phyloP scores from a whole-genome alignment of 2,329 filamentous ascomycete species.

The Chaetothyriales sp. region DNA sequence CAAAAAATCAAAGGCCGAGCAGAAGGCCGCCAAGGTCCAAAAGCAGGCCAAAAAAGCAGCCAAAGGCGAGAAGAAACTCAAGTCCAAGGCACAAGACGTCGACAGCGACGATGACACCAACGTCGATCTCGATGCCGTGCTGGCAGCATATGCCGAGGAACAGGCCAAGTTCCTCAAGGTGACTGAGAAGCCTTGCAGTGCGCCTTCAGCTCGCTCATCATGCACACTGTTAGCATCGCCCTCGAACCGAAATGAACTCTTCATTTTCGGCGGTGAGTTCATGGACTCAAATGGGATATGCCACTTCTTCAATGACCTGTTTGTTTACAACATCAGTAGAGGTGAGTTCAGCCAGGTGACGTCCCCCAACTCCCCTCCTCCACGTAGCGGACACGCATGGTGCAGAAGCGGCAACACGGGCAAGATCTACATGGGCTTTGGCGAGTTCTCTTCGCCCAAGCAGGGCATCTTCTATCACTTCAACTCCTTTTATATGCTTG shows the following conservation, averaged over 20 bases:
- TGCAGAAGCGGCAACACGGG: constrained; percentile 74
- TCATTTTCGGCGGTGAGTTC: constrained; percentile 89
- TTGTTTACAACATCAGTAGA: constrained; percentile 58
- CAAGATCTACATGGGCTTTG: constrained; percentile 82
- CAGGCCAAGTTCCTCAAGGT: constrained; percentile 92
- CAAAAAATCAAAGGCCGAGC: constrained; percentile 43
- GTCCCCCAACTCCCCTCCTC: constrained; percentile 78
- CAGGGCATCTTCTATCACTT: constrained; percentile 99
- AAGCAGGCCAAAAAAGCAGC: constrained; percentile 76
- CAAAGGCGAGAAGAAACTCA: constrained; percentile 63
- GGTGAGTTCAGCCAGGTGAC: constrained; percentile 87
- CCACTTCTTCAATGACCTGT: constrained; percentile 50
- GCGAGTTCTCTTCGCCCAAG: constrained; percentile 87
- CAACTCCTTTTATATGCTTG: constrained; percentile 92
- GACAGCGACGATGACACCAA: constrained; percentile 84
- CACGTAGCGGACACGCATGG: constrained; percentile 87
- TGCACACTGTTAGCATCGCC: constrained; percentile 74
- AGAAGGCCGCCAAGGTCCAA: constrained; percentile 38
- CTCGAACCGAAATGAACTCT: constrained; percentile 69
- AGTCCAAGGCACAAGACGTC: constrained; percentile 43
- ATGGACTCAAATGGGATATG: constrained; percentile 65
- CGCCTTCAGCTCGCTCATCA: constrained; percentile 65
- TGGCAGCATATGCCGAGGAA: constrained; percentile 81
- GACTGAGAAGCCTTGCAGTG: constrained; percentile 59
- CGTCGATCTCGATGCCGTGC: constrained; percentile 78